A percentile compares a stretch with the other conserved stretches of the same genome.
Conservation (phyloP, 1,139 yeast species). For the Yamadazyma triangularis region DNA sequence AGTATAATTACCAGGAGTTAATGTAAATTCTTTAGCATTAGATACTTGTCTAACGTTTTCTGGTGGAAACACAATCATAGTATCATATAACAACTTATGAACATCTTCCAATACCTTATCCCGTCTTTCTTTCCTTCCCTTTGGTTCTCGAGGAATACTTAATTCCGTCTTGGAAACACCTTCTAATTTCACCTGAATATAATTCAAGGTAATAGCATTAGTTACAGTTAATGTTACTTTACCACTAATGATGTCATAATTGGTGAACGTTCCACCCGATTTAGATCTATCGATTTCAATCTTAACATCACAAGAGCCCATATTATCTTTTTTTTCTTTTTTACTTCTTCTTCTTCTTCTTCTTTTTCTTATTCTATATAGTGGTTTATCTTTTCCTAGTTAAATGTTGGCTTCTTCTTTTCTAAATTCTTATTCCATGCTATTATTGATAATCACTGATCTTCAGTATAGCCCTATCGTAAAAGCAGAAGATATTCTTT, state of each 20-base stretch:
- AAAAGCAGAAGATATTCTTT: too few species aligned
- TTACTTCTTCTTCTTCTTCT: too few species aligned
- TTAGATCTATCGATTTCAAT: conserved; percentile 32
- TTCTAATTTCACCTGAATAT: conserved; percentile 56
- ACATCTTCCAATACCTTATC: conserved; percentile 34
- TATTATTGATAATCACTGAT: too few species aligned
- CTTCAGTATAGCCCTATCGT: too few species aligned
- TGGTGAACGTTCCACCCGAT: conserved; percentile 47
- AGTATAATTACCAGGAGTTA: conserved; percentile 55
- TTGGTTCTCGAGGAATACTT: conserved; percentile 18
- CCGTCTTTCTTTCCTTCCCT: conserved; percentile 14
- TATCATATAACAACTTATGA: conserved; percentile 55
- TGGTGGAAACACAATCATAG: conserved; percentile 59
- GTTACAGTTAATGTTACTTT: conserved; percentile 39
- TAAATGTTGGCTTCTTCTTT: too few species aligned
- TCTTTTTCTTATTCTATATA: too few species aligned
- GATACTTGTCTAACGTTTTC: conserved; percentile 46
- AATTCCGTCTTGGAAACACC: conserved; percentile 47
- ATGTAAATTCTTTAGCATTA: conserved; percentile 49
- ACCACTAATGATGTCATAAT: conserved; percentile 49
- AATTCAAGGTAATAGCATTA: conserved; percentile 44
- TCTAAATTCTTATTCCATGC: too few species aligned
- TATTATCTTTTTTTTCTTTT: conserved; percentile 1
- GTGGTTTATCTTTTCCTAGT: too few species aligned
- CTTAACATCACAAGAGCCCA: conserved; percentile 23